A percentile compares a stretch with the other conserved stretches of the same genome.
Evolutionary conservation across 1,139 yeast genomes (phyloP).

Genomic region (Saccharomyces hybrid): DNA sequence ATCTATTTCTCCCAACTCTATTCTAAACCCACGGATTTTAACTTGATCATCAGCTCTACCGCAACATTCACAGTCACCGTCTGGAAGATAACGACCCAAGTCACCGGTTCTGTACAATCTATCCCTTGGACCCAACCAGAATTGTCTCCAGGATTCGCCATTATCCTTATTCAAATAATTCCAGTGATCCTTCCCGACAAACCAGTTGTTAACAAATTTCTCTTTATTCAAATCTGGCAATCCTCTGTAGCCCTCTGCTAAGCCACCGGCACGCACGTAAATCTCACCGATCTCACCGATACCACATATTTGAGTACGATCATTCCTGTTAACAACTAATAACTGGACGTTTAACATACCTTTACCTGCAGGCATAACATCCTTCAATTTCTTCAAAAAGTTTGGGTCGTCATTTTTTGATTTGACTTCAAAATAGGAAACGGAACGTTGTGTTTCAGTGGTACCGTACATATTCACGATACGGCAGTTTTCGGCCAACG

Average conservation of each 20-base stretch:
- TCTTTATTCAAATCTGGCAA: conserved; percentile 81
- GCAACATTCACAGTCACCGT: conserved; percentile 95
- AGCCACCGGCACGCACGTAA: conserved; percentile 95
- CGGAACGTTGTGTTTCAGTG: conserved; percentile 97
- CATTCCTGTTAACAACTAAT: conserved; percentile 85
- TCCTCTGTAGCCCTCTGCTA: conserved; percentile 92
- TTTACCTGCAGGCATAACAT: conserved; percentile 95
- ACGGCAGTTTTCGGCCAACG: conserved; percentile 79
- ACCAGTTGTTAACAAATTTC: conserved; percentile 90
- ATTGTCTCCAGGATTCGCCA: conserved; percentile 65
- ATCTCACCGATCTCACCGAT: conserved; percentile 98
- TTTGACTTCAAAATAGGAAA: conserved; percentile 84
- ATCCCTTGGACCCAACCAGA: conserved; percentile 93
- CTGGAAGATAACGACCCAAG: conserved; percentile 91
- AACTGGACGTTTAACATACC: conserved; percentile 96
- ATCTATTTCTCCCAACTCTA: conserved; percentile 96
- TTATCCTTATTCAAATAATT: conserved; percentile 41
- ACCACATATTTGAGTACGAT: conserved; percentile 85
- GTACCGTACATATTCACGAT: conserved; percentile 99
- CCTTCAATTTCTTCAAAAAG: conserved; percentile 79
- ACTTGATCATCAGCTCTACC: conserved; percentile 99
- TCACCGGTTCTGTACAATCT: conserved; percentile 96
- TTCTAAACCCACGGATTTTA: conserved; percentile 96
- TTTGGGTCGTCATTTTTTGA: conserved; percentile 61
- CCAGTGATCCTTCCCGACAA: conserved; percentile 58